These are phyloP conservation scores for Chionographis japonica DNA, from an alignment of 106 monocot species.

Conservation along the genomic window DNA sequence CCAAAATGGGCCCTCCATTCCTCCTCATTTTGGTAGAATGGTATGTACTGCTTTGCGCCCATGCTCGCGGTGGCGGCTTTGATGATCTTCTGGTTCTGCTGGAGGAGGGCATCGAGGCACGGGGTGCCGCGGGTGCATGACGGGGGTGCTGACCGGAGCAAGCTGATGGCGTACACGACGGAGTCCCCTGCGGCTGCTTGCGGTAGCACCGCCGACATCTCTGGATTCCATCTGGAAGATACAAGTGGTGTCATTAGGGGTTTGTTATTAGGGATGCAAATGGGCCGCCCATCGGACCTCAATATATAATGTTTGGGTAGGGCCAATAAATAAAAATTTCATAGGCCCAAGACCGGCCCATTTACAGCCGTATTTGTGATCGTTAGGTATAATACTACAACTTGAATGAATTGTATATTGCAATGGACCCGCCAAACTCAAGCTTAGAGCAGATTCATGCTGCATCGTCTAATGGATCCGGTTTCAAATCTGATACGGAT, in stretches of 20 bases:
- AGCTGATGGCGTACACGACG: constrained; percentile 17
- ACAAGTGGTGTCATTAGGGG: background rate
- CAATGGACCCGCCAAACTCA: no score
- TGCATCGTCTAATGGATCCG: no score
- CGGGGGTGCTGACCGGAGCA: constrained; percentile 27
- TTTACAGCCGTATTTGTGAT: no score
- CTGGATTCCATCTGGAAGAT: constrained; percentile 24
- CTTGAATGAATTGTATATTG: no score
- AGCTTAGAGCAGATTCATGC: no score
- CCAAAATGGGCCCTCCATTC: constrained; percentile 52
- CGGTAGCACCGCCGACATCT: constrained; percentile 25
- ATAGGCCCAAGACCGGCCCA: no score
- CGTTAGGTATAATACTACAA: no score
- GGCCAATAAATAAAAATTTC: no score
- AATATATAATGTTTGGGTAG: no score
- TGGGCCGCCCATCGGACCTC: no score
- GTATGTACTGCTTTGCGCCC: constrained; percentile 47
- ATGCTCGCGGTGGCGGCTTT: constrained; percentile 7
- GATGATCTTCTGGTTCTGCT: constrained; percentile 32
- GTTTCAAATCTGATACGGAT: no score
- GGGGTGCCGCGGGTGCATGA: constrained; percentile 5
- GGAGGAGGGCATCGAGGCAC: constrained; percentile 12
- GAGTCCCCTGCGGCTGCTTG: background rate
- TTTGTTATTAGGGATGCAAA: no score
- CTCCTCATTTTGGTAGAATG: constrained; percentile 7